Evolutionary conservation across 2,329 filamentous ascomycete genomes (phyloP).

Genomic region (Aspergillus bombycis): DNA sequence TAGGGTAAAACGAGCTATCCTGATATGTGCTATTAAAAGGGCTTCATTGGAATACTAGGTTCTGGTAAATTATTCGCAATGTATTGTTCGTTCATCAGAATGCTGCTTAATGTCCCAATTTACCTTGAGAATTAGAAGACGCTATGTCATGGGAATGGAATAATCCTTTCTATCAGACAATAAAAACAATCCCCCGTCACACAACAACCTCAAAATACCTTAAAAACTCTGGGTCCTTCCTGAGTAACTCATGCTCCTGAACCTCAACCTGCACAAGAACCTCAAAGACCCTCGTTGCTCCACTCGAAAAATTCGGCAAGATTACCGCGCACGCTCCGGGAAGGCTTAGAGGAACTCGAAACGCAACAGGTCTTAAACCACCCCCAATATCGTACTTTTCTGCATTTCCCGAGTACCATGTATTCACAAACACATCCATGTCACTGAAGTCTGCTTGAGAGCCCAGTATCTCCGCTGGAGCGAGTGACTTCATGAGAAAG

Average conservation of each 20-base stretch:
- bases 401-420: slow-evolving; percentile 24
- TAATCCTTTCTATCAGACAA: not conserved
- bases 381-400: slow-evolving; percentile 27
- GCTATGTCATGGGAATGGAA: not conserved
- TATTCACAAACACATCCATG: slow-evolving; percentile 30
- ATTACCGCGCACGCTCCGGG: slow-evolving; percentile 19
- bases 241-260: slow-evolving; percentile 20
- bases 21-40: too few relatives aligned
- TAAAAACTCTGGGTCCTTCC: slow-evolving; percentile 21
- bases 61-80: not conserved
- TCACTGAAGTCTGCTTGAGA: slow-evolving; percentile 20
- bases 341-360: slow-evolving; percentile 16
- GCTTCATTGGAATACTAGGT: too few relatives aligned
- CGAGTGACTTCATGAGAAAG: slow-evolving; percentile 18
- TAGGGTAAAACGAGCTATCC: too few relatives aligned
- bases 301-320: slow-evolving; percentile 21
- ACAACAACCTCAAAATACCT: slow-evolving; percentile 24
- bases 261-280: slow-evolving; percentile 21
- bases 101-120: not conserved
- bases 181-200: not conserved
- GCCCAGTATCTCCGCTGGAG: slow-evolving; percentile 18
- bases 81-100: not conserved
- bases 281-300: slow-evolving; percentile 19
- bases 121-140: not conserved
- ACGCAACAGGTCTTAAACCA: slow-evolving; percentile 18